Base-by-base conservation (phyloP, 2,329 filamentous ascomycete genomes). In the Xylaria sp. region DNA sequence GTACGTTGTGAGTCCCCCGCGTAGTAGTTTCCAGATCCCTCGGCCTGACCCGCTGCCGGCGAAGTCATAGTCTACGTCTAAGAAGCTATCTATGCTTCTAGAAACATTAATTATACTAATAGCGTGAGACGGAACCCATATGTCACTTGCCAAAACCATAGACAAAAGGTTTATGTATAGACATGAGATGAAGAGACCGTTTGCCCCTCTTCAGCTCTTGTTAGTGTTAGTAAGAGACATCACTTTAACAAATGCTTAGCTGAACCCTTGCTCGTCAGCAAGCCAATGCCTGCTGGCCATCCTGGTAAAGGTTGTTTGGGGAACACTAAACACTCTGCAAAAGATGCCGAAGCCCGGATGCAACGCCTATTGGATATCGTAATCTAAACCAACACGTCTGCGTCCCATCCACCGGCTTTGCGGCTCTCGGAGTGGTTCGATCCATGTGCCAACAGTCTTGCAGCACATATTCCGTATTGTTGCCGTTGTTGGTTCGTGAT, bases 281-380 rank as follows among this genome's bases (percentile, higher is more conserved):
- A 39, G n/a, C 11, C n/a, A 51, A 24, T 24, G 24, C 24, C 58
- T 27, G 45, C 57, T 19, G 57, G 19, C 42, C 8, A 39, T 48
- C 47, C 9, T 9, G 34, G 55, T 30, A 32, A 48, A 58, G 48
- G 12, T 64, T 24, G 32, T 27, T 57, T 42, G 24, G 61, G 61
- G 51, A 48, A 65, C 54, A 27, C 54, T 54, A 42, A 14, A 27
- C 24, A 27, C 24, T 27, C 24, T 27, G 24, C 39, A 61, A 59
- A 63, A 45, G n/a, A 51, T 48, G 58, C 68, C 48, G 65, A 63
- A 61, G 21, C 27, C 17, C 61, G 67, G 64, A 69, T 61, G 55
- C 47, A 47, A 42, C 17, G 32, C n/a, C 36, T 39, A 34, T 42
- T 47, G 50, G 42, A 60, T 24, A 63, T 51, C 63, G 14, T 48